These are phyloP conservation scores for Flaveria sonorensis DNA, from an alignment of 129 eudicot genomes.

Conservation along the genomic window DNA sequence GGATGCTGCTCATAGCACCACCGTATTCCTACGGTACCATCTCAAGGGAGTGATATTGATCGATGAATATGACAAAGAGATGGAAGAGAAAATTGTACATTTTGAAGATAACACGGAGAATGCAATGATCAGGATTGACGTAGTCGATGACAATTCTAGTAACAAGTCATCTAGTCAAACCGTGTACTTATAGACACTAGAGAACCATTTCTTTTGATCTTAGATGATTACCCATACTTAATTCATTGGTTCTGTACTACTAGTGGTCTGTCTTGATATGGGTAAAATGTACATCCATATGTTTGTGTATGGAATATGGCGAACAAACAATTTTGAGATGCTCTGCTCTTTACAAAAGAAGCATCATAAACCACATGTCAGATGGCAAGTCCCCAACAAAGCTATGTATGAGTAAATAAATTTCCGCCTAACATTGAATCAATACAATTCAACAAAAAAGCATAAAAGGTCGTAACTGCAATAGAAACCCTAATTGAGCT, in stretches of 20 bases:
- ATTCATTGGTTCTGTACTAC: background rate
- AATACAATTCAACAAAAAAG: conserved; percentile 4
- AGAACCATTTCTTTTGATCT: background rate
- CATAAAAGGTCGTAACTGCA: background rate
- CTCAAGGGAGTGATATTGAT: no score
- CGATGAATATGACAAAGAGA: no score
- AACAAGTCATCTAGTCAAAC: no score
- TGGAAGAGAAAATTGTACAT: background rate
- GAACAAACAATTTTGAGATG: background rate
- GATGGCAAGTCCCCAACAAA: background rate
- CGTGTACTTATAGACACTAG: no score
- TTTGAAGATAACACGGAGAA: background rate
- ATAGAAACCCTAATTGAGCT: conserved; percentile 22
- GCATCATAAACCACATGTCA: background rate
- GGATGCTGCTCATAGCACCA: no score
- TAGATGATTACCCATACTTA: background rate
- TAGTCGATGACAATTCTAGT: background rate
- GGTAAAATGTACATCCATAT: background rate
- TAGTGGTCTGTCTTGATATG: background rate
- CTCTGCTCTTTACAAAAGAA: background rate
- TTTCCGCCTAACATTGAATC: background rate
- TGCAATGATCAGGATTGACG: background rate
- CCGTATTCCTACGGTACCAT: no score
- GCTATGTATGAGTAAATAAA: background rate
- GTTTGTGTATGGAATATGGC: background rate